Base-by-base conservation (phyloP, 2,329 filamentous ascomycete genomes). In the Laburnicola sp. region DNA sequence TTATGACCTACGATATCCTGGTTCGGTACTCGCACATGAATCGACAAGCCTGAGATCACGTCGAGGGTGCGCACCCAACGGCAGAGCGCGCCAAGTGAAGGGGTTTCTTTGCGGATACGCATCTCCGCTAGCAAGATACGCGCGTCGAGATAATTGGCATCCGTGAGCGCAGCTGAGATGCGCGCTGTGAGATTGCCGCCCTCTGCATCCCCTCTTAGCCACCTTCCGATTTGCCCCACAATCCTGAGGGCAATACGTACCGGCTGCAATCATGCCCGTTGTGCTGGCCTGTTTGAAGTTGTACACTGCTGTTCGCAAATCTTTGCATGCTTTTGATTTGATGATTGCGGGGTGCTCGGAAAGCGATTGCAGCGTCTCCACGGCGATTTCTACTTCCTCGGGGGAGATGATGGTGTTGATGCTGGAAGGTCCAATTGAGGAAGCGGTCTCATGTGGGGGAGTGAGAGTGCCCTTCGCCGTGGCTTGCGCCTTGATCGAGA, bases 51-150 rank as follows among this genome's bases (percentile, higher is more conserved):
- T 57, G 83, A 86, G 43, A 88, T 82, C 23, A 88, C 82, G 60
- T 89, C 86, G 25, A 89, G 74, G 63, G 88, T 86, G 50, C 86
- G 80, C 3, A 89, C 86, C 86, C 86, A 89, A 50, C 86, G 82
- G 67, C 86, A 88, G 6, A 89, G 71, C 1, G 86, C 85, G 21
- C 86, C 86, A 0, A 89, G 73, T 58, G 87, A 87, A 0, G 86
- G 86, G 16, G 82, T 79, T 54, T 88, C 80, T 2, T 77, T 75
- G n/a, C 86, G 76, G 16, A 89, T 83, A 27, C 81, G 78, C 86
- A 89, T 89, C 73, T 89, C 86, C 0, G 86, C 81, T 1, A 89
- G 78, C 10, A 88, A 66, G 11, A 89, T 79, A 45, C 79, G 79
- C 4, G 86, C 85, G n/a, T 88, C 86, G 7, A 76, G 78, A 57